Evolutionary conservation across 1,284 basidiomycete genomes (phyloP).

Genomic region (Austroboletus novae-zelandiae): DNA sequence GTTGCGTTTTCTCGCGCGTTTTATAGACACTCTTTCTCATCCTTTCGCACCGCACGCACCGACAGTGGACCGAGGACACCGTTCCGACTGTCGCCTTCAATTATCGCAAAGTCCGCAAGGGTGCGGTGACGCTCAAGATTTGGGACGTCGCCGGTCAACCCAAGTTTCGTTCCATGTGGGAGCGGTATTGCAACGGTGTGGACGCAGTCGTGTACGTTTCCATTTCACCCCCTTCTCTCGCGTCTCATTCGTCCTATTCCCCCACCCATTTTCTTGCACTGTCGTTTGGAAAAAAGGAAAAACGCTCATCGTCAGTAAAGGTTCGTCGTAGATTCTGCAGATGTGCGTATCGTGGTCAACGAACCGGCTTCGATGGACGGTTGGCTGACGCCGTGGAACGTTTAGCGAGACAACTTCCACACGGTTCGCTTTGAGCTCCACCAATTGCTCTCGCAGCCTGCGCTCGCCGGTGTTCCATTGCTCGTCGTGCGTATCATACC

Average conservation of each 20-base stretch:
- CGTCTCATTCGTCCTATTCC: neutral
- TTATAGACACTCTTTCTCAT: neutral
- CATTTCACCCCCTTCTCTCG: neutral
- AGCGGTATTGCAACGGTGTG: conserved; percentile 92
- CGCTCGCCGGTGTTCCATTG: conserved; percentile 78
- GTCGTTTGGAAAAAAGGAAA: conserved; percentile 3
- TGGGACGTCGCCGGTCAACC: conserved; percentile 98
- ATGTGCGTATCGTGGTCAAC: conserved; percentile 50
- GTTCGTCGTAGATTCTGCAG: conserved; percentile 89
- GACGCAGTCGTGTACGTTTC: conserved; percentile 86
- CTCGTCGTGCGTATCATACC: conserved; percentile 67
- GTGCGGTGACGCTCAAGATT: conserved; percentile 89
- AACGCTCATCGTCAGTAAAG: conserved; percentile 39
- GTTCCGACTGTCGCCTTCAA: conserved; percentile 95
- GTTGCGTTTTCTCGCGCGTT: conserved; percentile 36
- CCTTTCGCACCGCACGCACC: neutral
- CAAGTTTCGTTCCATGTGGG: conserved; percentile 92
- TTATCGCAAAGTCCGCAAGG: conserved; percentile 79
- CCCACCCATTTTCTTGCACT: conserved; percentile 12
- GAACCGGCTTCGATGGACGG: neutral
- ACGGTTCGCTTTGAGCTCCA: conserved; percentile 90
- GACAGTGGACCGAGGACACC: conserved; percentile 87
- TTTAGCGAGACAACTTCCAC: conserved; percentile 74
- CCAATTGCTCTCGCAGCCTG: conserved; percentile 74
- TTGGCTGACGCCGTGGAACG: conserved; percentile 8